Evolutionary conservation across 495 filamentous ascomycete species (phyloP), one percentile per base, ranked within the genome.

Genomic region (Jackrogersella minutella): DNA sequence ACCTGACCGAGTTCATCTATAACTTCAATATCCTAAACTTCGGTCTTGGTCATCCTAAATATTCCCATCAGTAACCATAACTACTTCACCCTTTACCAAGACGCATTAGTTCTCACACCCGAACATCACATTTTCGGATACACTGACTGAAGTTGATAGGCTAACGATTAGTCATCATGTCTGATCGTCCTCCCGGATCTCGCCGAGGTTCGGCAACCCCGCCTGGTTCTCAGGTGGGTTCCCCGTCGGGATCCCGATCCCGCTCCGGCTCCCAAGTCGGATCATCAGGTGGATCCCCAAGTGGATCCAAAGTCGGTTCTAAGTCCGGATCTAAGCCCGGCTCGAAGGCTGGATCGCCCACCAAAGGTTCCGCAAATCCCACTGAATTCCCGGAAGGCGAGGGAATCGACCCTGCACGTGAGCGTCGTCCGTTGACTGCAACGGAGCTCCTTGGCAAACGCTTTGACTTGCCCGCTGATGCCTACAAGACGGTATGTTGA

Each of bases 391-490:
- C 33, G 0, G 50, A 68, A 16, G 62, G 52, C 7, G 37, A 74
- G 0, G 77, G 76, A 5, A 68, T 62, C 16, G 77, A 77, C 22
- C 73, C 77, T 26, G 77, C 71, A 0, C 68, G 71, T 19, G 67
- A 62, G 7, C 60, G 66, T 3, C 60, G 28, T 8, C 6, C 40
- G 6, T n/a, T 72, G 1, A 58, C 62, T 2, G 33, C 55, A 7
- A 59, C 58, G 5, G 3, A 74, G 17, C 4, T 64, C 0, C 47
- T 77, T 49, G 77, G 74, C 57, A 81, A 74, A 53, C 79, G 79
- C 17, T 58, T 77, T 51, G 81, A 83, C 33, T 56, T 82, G 13
- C 78, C 79, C 14, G 72, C 80, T 0, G 81, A 83, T 50, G 81
- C 81, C 0, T 83, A 76, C 61, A 22, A 72, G 21, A 53, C 37